Conservation (phyloP, 148 eudicot species). For the Rhododendron simsii region DNA sequence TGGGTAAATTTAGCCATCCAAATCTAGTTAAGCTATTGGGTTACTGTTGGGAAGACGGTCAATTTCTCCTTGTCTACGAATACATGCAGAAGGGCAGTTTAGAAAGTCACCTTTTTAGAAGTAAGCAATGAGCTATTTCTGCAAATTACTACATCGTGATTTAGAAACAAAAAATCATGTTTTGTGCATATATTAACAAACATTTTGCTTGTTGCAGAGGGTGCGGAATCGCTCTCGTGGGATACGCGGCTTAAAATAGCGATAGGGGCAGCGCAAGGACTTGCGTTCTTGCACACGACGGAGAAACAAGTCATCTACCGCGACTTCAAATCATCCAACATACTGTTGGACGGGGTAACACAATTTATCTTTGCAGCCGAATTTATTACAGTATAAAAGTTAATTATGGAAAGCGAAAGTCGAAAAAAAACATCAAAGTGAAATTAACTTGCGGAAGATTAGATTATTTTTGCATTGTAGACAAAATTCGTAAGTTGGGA, state of each 20-base stretch:
- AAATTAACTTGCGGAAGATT: not conserved
- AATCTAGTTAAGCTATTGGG: slow-evolving; percentile 65
- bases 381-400: not conserved
- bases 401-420: not conserved
- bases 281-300: slow-evolving; percentile 64
- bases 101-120: slow-evolving; percentile 58
- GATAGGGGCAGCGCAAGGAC: slow-evolving; percentile 78
- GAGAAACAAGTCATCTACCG: slow-evolving; percentile 81
- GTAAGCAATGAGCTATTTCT: slow-evolving; percentile 27
- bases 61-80: slow-evolving; percentile 67
- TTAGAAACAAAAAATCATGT: not conserved
- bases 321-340: slow-evolving; percentile 85
- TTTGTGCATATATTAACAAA: not conserved
- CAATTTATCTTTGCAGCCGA: not conserved
- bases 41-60: slow-evolving; percentile 56
- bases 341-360: slow-evolving; percentile 61
- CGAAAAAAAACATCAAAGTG: not conserved
- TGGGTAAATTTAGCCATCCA: slow-evolving; percentile 67
- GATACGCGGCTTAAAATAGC: slow-evolving; percentile 57
- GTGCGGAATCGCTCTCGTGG: slow-evolving; percentile 63
- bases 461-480: not conserved
- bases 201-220: slow-evolving; percentile 27
- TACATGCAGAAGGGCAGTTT: slow-evolving; percentile 59
- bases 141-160: not conserved
- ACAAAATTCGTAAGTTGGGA: not conserved